Conservation (phyloP, 495 filamentous ascomycete species). For the Lindgomyces ingoldianus region DNA sequence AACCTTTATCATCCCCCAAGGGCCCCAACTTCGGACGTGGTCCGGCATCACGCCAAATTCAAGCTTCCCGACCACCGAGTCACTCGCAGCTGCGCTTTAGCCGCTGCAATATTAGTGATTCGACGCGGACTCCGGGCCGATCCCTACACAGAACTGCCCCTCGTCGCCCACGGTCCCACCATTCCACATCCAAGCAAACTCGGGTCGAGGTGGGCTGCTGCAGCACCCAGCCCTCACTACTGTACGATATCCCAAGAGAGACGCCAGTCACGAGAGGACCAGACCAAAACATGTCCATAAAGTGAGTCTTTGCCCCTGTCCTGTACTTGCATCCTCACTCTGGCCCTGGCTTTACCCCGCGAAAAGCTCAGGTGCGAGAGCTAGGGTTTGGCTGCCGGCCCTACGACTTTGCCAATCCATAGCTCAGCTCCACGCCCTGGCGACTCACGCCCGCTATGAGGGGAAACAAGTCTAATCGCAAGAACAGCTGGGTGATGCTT, state of each 20-base stretch:
- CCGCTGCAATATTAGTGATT: conserved; percentile 31
- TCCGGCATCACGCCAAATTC: too few relatives aligned
- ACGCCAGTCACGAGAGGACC: not conserved
- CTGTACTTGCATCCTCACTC: too few relatives aligned
- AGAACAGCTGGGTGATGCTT: conserved; percentile 79
- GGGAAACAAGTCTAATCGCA: conserved; percentile 31
- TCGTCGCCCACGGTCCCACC: conserved; percentile 6
- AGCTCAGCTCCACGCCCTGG: too few relatives aligned
- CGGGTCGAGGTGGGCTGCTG: conserved; percentile 8
- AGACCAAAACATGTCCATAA: conserved; percentile 35
- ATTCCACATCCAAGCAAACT: conserved; percentile 17
- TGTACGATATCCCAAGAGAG: not conserved
- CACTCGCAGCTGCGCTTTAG: conserved; percentile 26
- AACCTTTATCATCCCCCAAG: too few relatives aligned
- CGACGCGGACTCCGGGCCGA: conserved; percentile 30
- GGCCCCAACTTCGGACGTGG: too few relatives aligned
- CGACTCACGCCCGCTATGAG: too few relatives aligned
- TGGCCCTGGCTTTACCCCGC: conserved; percentile 18
- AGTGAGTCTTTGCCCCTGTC: conserved; percentile 29
- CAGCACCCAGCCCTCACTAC: not conserved
- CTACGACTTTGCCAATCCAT: too few relatives aligned
- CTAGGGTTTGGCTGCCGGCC: too few relatives aligned
- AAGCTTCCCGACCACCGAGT: too few relatives aligned
- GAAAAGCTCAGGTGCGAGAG: conserved; percentile 2
- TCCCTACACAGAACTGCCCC: not conserved